These are phyloP conservation scores for Paramicrosporidium saccamoebae DNA, from an alignment of 371 early-diverging fungal species.

Conservation along the genomic window DNA sequence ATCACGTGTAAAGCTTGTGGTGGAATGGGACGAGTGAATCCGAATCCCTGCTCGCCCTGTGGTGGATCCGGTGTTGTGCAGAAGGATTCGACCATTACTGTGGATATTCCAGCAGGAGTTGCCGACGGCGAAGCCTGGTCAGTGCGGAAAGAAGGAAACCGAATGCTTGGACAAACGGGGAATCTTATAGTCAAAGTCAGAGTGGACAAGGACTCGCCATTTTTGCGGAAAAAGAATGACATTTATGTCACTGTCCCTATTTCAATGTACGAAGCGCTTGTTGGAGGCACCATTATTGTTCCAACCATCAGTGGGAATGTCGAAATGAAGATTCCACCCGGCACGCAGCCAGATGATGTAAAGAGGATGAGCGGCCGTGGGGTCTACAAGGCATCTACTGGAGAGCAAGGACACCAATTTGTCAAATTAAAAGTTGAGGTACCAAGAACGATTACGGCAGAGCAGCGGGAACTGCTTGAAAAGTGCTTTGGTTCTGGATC, in stretches of 20 bases:
- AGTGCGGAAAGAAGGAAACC: conserved; percentile 11
- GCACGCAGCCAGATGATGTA: conserved; percentile 54
- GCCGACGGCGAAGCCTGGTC: conserved; percentile 55
- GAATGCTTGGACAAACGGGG: conserved; percentile 19
- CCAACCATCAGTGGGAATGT: conserved; percentile 76
- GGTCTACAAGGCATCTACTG: conserved; percentile 13
- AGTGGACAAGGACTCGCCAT: conserved; percentile 25
- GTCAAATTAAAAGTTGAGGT: conserved; percentile 37
- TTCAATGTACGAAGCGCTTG: conserved; percentile 42
- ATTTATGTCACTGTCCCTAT: conserved; percentile 26
- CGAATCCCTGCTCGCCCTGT: conserved; percentile 36
- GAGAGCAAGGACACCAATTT: conserved; percentile 41
- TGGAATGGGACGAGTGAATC: conserved; percentile 35
- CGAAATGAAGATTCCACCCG: conserved; percentile 41
- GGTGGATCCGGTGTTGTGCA: conserved; percentile 37
- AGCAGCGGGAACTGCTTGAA: conserved; percentile 12
- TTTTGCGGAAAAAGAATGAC: conserved; percentile 37
- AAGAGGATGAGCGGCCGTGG: conserved; percentile 37
- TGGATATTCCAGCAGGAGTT: conserved; percentile 53
- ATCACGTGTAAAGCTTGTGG: conserved; percentile 41
- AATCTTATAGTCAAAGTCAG: conserved; percentile 39
- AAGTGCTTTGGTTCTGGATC: too few relatives aligned
- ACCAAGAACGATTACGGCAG: conserved; percentile 14
- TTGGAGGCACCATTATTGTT: conserved; percentile 49
- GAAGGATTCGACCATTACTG: conserved; percentile 19